Evolutionary conservation across 192 early-diverging fungal species (phyloP), one percentile per base, ranked within the genome.

Genomic region (Umbelopsis ramanniana): DNA sequence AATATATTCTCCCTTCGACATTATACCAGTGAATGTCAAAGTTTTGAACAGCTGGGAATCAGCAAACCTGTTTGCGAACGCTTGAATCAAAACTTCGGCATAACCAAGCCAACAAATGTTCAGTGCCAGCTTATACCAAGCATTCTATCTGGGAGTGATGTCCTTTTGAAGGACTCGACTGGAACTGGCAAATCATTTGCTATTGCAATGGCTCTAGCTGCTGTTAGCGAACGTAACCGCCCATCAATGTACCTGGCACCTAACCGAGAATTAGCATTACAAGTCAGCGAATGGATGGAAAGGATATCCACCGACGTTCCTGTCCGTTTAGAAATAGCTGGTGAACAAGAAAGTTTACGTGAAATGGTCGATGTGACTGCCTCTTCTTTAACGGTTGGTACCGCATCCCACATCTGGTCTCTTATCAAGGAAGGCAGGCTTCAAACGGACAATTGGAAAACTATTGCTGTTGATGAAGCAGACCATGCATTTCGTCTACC

Each of bases 181-280:
- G 87, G 87, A 17, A 85, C 85, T 3, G 87, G 87, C 17, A 88
- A 88, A 68, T 81, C 85, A 21, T 86, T 88, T 72, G 87, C 85
- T 2, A 67, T 86, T 47, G 74, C 83, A 10, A 54, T 87, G 4
- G 48, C 85, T 2, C 67, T 87, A 14, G 73, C 84, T 6, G 75
- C 84, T 6, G 79, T 52, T n/a, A 12, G 19, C 6, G 80, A 81
- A 50, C 69, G 74, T 12, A 60, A 77, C 4, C n/a, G 40, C 22
- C 66, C 46, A n/a, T 33, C 53, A 12, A 54, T 88, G 15, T 67
- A 85, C 19, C 57, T 86, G 35, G 83, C 82, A 2, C 87, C 87
- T 9, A 86, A 83, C 52, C 82, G 84, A 48, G 87, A 88, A 47
- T 67, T 88, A 5, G 85, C 83, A 19, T 68, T 81, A 48, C 87